Evolutionary conservation across 306 rosid genomes (phyloP).

Genomic region (Quillaja saponaria): DNA sequence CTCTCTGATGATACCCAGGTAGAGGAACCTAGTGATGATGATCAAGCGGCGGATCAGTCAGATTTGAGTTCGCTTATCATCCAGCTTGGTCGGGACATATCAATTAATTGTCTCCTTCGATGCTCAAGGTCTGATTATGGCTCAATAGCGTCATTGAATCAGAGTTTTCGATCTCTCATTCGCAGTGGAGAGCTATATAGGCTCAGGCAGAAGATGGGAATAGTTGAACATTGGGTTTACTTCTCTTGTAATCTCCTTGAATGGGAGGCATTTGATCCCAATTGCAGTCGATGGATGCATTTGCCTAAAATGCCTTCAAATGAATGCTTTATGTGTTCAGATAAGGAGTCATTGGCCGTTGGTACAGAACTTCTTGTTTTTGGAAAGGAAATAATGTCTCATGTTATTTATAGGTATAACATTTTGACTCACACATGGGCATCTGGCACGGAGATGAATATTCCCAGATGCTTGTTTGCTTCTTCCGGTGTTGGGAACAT

Average conservation of each 20-base stretch:
- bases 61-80: slow-evolving; percentile 44
- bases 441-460: slow-evolving; percentile 48
- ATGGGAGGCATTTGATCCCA: slow-evolving; percentile 82
- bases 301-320: slow-evolving; percentile 58
- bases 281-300: slow-evolving; percentile 47
- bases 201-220: slow-evolving; percentile 51
- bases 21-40: slow-evolving; percentile 36
- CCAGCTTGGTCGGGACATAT: slow-evolving; percentile 58
- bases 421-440: slow-evolving; percentile 70
- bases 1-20: slow-evolving; percentile 28
- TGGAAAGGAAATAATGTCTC: slow-evolving; percentile 55
- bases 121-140: slow-evolving; percentile 76
- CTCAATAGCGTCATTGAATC: slow-evolving; percentile 53
- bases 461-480: slow-evolving; percentile 70
- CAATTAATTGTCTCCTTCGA: slow-evolving; percentile 52
- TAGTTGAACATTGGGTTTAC: slow-evolving; percentile 76
- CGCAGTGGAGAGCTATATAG: slow-evolving; percentile 58
- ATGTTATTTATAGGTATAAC: slow-evolving; percentile 55
- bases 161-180: slow-evolving; percentile 52
- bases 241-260: slow-evolving; percentile 61
- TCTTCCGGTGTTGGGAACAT: slow-evolving; percentile 69
- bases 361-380: slow-evolving; percentile 84
- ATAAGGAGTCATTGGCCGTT: slow-evolving; percentile 82
- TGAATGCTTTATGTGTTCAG: slow-evolving; percentile 60
- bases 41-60: slow-evolving; percentile 27